A percentile compares a stretch with the other conserved stretches of the same genome.
Evolutionary conservation across 331 rosid species (phyloP).

Genomic region (Quercus phellos): DNA sequence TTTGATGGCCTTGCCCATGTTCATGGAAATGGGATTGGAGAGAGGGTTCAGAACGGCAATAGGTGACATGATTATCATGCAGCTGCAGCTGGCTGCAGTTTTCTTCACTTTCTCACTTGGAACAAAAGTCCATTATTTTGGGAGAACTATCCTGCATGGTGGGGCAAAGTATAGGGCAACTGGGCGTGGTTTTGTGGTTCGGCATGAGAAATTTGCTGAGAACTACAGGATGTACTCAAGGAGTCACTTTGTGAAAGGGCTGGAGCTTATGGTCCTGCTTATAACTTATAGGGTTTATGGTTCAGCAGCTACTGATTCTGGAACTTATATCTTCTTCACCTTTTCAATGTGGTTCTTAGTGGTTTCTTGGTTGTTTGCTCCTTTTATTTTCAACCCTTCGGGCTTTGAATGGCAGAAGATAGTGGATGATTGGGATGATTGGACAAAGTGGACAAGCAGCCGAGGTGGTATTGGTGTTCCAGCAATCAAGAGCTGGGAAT

Average conservation of each 20-base stretch:
- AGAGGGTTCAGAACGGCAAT: conserved; percentile 89
- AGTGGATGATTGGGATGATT: conserved; percentile 94
- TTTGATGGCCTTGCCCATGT: conserved; percentile 88
- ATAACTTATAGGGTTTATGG: conserved; percentile 68
- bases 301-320: conserved; percentile 42
- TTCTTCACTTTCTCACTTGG: conserved; percentile 97
- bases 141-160: conserved; percentile 90
- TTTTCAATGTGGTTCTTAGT: conserved; percentile 93
- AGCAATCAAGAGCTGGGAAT: conserved; percentile 92
- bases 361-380: conserved; percentile 74
- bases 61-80: conserved; percentile 80
- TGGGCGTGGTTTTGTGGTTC: conserved; percentile 97
- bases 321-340: conserved; percentile 44
- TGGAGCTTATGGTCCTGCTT: conserved; percentile 79
- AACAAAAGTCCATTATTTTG: conserved; percentile 80
- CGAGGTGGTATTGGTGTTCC: conserved; percentile 95
- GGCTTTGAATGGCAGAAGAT: conserved; percentile 99
- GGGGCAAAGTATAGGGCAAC: conserved; percentile 98
- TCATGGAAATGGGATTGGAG: conserved; percentile 96
- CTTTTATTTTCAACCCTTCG: conserved; percentile 91
- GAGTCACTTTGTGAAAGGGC: conserved; percentile 85
- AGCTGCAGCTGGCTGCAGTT: conserved; percentile 83
- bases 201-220: conserved; percentile 89
- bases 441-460: conserved; percentile 87
- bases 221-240: conserved; percentile 90